Evolutionary conservation across 495 filamentous ascomycete genomes (phyloP).

Genomic region (Penicillium robsamsonii): DNA sequence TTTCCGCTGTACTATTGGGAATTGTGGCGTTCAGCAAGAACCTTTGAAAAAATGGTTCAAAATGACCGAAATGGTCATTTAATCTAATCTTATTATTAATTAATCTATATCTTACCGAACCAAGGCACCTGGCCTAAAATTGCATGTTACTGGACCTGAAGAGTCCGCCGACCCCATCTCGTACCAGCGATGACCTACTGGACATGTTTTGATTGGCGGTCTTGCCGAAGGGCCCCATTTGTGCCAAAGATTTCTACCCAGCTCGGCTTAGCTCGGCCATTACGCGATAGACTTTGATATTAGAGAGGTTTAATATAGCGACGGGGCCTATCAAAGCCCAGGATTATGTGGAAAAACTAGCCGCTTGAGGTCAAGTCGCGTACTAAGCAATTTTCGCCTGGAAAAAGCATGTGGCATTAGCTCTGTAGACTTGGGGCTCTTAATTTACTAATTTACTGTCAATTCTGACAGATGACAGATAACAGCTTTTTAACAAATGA

Average conservation of each 20-base stretch:
- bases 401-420: neutral
- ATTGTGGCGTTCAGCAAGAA: too few species aligned
- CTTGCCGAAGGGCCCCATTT: too few species aligned
- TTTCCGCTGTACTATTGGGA: neutral
- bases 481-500: too few species aligned
- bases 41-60: neutral
- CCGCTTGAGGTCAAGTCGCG: neutral
- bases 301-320: neutral
- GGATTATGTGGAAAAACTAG: neutral
- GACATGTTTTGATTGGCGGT: neutral
- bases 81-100: neutral
- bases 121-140: conserved; percentile 6
- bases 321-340: neutral
- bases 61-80: neutral
- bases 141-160: neutral
- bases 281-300: neutral
- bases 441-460: neutral
- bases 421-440: neutral
- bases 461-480: neutral
- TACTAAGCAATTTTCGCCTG: neutral
- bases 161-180: conserved; percentile 1
- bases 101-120: neutral
- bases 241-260: neutral
- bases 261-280: neutral
- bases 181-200: neutral